These are phyloP conservation scores for Trichoderma brevicompactum DNA, from an alignment of 2,329 filamentous ascomycete species.

Conservation along the genomic window DNA sequence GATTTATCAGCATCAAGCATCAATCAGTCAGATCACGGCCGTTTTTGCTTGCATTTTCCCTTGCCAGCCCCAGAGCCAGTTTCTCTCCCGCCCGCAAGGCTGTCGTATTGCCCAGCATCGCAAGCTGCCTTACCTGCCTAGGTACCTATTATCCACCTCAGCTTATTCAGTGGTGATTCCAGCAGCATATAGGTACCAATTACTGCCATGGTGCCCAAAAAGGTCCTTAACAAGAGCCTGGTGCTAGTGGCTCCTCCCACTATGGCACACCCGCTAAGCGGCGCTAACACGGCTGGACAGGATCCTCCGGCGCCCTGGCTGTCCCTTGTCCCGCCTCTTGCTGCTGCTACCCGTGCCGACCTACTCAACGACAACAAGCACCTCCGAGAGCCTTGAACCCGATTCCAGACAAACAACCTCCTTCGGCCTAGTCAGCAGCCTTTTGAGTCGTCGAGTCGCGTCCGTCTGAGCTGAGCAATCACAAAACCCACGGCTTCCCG, in stretches of 20 bases:
- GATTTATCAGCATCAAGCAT: constrained; percentile 6
- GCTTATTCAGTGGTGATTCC: no score
- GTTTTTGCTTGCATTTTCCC: background rate
- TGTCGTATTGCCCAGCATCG: background rate
- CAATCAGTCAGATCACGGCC: background rate
- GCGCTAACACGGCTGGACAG: constrained; percentile 14
- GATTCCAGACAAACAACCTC: background rate
- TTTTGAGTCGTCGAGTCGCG: background rate
- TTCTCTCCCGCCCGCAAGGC: background rate
- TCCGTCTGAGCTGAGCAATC: constrained; percentile 10
- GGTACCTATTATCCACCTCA: no score
- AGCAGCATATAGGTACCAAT: no score
- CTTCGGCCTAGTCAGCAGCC: constrained; percentile 14
- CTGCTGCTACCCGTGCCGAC: background rate
- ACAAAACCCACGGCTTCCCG: background rate
- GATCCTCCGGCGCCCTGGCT: constrained; percentile 2
- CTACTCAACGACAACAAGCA: constrained; percentile 12
- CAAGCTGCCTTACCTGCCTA: no score
- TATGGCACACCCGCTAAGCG: constrained; percentile 3
- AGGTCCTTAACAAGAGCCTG: no score
- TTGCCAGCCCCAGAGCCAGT: background rate
- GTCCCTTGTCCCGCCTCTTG: constrained; percentile 7
- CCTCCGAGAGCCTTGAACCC: background rate
- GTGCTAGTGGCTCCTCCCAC: no score
- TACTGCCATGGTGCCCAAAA: no score